Base-by-base conservation (phyloP, 2,329 filamentous ascomycete species). In the Penicillium brasilianum region DNA sequence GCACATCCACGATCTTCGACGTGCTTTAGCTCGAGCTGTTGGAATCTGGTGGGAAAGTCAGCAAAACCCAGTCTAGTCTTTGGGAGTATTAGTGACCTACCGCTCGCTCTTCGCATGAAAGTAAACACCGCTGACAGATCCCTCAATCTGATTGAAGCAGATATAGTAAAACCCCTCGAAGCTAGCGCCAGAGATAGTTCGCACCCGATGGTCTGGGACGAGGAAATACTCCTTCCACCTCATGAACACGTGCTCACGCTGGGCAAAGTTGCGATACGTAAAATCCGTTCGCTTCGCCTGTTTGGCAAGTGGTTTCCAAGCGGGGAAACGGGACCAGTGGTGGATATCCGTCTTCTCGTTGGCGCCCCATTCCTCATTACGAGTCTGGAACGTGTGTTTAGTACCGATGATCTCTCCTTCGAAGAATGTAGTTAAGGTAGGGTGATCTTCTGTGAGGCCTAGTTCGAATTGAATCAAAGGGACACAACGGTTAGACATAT, bases 161-260 rank as follows among this genome's bases (percentile, higher is more conserved):
- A 99, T 98, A 74, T 99, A 99, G 76, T 98, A 99, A 76, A 99
- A 99, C 0, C 95, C 95, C 74, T 99, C 95, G 62, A 98, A 99
- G 73, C 94, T 98, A 8, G 95, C 95, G 18, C 95, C 95, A 36
- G 88, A 91, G 63, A 99, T 97, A 11, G 91, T 96, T 63, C 90
- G 87, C 20, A 98, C 93, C 16, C 91, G 87, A 76, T 99, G 95
- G 72, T 99, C 93, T 1, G 95, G 95, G 0, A 99, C 95, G 0
- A 99, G 82, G 72, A 99, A 99, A 71, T 96, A 93, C 74, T 99
- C 95, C 78, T 99, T 99, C 95, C 95, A 99, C 62, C 95, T 88
- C 95, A 99, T 99, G 73, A 97, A 99, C 34, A 99, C 89, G 75
- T 96, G 89, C 69, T 97, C 93, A 65, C 88, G 85, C 73, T 96